Percentiles rank a stretch among this genome's conserved stretches.
These are phyloP conservation scores for Dioscorea cayenensis DNA, from an alignment of 116 monocot species.

Conservation along the genomic window DNA sequence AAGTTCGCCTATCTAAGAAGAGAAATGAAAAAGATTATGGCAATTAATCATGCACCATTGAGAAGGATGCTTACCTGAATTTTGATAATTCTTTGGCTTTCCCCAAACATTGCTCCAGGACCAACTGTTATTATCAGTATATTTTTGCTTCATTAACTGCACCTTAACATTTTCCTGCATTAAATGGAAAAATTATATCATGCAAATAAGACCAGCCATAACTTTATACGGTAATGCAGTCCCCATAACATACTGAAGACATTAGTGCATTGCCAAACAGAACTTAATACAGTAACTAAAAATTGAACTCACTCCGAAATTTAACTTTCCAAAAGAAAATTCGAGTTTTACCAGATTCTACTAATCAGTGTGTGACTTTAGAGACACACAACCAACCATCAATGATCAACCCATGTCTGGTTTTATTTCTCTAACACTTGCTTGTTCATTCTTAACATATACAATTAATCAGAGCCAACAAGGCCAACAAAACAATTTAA, in stretches of 20 bases:
- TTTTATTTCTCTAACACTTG: too few relatives aligned
- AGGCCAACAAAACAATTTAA: too few relatives aligned
- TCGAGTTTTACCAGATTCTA: too few relatives aligned
- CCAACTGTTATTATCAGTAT: conserved; percentile 27
- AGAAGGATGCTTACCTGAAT: conserved; percentile 39
- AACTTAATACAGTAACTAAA: not conserved
- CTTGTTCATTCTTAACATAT: too few relatives aligned
- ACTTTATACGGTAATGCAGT: not conserved
- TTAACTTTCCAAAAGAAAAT: not conserved
- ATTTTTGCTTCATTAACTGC: conserved; percentile 57
- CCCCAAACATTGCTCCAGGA: conserved; percentile 87
- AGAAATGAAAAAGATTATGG: not conserved
- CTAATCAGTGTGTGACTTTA: too few relatives aligned
- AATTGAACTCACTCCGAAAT: not conserved
- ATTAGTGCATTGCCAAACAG: not conserved
- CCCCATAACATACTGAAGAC: not conserved
- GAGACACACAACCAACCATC: too few relatives aligned
- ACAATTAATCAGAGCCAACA: too few relatives aligned
- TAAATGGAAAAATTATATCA: not conserved
- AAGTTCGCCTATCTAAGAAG: not conserved
- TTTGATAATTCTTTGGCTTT: conserved; percentile 40
- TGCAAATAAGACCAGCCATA: not conserved
- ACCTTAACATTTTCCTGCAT: conserved; percentile 62
- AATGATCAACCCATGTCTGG: too few relatives aligned
- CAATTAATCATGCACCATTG: not conserved